Conservation (phyloP, 2,329 filamentous ascomycete genomes). For the Fusarium longipes region DNA sequence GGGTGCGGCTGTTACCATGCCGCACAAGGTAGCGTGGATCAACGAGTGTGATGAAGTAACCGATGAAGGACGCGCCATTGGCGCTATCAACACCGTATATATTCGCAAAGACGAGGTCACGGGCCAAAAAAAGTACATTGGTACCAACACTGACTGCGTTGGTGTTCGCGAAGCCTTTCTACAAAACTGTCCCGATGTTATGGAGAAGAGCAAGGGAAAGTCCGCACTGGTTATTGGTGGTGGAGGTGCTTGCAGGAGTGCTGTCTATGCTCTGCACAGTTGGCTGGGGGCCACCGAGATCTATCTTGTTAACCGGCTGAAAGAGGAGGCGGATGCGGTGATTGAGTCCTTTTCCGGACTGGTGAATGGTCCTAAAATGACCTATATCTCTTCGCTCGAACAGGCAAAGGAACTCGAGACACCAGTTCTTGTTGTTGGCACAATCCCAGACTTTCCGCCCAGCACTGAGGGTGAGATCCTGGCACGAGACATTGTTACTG, state of each 20-base stretch:
- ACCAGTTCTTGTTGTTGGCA: not conserved
- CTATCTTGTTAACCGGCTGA: not conserved
- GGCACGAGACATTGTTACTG: not conserved
- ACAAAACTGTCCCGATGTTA: not conserved
- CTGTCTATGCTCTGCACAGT: not conserved
- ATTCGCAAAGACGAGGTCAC: not conserved
- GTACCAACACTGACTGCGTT: not conserved
- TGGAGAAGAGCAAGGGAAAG: not conserved
- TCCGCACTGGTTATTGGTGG: not conserved
- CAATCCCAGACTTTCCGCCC: not conserved
- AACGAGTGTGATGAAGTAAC: not conserved
- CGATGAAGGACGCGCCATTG: not conserved
- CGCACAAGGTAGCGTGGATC: not conserved
- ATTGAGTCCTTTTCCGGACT: not conserved
- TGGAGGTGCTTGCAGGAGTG: constrained; percentile 5
- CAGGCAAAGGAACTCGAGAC: not conserved
- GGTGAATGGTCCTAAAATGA: not conserved
- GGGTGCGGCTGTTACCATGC: constrained; percentile 4
- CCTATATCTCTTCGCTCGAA: not conserved
- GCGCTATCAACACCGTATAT: constrained; percentile 6
- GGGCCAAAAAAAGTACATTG: not conserved
- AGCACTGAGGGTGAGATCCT: not conserved
- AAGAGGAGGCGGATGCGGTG: not conserved
- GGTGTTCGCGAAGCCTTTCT: not conserved
- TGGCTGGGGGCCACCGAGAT: not conserved